Evolutionary conservation across 371 early-diverging fungal genomes (phyloP).

Genomic region (Saksenaea oblongispora): DNA sequence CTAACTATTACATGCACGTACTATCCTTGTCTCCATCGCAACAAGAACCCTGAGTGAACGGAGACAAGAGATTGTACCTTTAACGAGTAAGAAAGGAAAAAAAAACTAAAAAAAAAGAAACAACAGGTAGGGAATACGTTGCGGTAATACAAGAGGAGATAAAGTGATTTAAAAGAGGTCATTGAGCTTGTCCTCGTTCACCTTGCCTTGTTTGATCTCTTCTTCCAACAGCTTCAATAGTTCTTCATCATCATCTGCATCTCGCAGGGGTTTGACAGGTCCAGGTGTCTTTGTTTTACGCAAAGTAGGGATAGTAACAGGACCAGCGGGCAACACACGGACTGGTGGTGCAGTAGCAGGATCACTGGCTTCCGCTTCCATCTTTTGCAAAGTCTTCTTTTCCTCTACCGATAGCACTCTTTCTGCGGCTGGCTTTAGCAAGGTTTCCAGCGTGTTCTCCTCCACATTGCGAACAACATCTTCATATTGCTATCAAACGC

Average conservation of each 20-base stretch:
- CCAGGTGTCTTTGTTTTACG: constrained; percentile 22
- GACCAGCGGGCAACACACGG: constrained; percentile 25
- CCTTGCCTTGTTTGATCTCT: constrained; percentile 36
- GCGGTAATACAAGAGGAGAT: neutral
- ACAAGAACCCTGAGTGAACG: too few relatives aligned
- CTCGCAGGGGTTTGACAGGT: constrained; percentile 31
- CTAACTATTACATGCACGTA: too few relatives aligned
- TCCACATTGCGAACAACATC: constrained; percentile 30
- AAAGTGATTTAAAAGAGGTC: constrained; percentile 15
- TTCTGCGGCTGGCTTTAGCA: constrained; percentile 35
- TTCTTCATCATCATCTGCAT: constrained; percentile 44
- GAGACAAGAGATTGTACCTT: too few relatives aligned
- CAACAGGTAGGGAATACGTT: neutral
- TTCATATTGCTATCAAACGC: constrained; percentile 23
- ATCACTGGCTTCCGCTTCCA: constrained; percentile 20
- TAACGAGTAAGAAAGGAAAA: too few relatives aligned
- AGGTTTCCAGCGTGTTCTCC: constrained; percentile 14
- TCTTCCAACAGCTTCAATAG: constrained; percentile 35
- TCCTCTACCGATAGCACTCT: constrained; percentile 32
- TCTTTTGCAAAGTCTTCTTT: constrained; percentile 34
- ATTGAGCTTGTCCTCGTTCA: constrained; percentile 18
- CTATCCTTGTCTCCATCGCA: too few relatives aligned
- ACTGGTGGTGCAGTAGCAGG: constrained; percentile 17
- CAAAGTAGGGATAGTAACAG: constrained; percentile 19
- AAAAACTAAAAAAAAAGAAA: neutral